Evolutionary conservation across 2,329 filamentous ascomycete species (phyloP).

Genomic region (Podosphaera aphanis): DNA sequence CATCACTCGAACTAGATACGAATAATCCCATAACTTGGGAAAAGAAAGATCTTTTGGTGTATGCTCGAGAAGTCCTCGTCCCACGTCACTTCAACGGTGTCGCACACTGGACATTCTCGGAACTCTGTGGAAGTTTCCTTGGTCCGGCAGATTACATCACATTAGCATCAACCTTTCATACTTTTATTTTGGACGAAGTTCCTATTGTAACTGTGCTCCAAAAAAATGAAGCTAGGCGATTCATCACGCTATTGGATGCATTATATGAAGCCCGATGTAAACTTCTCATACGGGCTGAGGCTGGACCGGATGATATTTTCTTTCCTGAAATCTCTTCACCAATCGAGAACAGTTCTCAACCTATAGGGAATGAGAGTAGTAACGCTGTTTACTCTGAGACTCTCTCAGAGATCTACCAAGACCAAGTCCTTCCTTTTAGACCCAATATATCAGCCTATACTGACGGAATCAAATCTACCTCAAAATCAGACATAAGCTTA

Average conservation of each 20-base stretch:
- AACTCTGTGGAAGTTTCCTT: slow-evolving; percentile 39
- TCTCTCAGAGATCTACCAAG: slow-evolving; percentile 54
- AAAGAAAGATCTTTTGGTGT: slow-evolving; percentile 25
- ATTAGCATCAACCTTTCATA: slow-evolving; percentile 58
- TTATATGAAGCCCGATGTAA: slow-evolving; percentile 66
- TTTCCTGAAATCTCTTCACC: slow-evolving; percentile 33
- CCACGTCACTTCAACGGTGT: slow-evolving; percentile 32
- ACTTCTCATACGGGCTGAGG: slow-evolving; percentile 42
- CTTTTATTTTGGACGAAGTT: slow-evolving; percentile 47
- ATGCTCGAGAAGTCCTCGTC: slow-evolving; percentile 38
- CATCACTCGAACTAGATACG: slow-evolving; percentile 6
- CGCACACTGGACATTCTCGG: slow-evolving; percentile 41
- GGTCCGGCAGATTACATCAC: slow-evolving; percentile 69
- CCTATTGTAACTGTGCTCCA: slow-evolving; percentile 41
- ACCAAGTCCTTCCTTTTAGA: slow-evolving; percentile 51
- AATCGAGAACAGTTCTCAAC: slow-evolving; percentile 17
- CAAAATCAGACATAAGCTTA: slow-evolving; percentile 33
- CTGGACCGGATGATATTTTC: slow-evolving; percentile 50
- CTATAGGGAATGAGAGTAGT: slow-evolving; percentile 13
- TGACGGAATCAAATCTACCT: slow-evolving; percentile 22
- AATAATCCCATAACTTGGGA: slow-evolving; percentile 20
- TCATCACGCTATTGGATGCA: slow-evolving; percentile 62
- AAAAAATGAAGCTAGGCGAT: slow-evolving; percentile 60
- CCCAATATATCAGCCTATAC: slow-evolving; percentile 52
- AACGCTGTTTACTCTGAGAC: slow-evolving; percentile 42